phyloP scores from a whole-genome alignment of 2,329 filamentous ascomycete species.

The Juglanconis sp. region DNA sequence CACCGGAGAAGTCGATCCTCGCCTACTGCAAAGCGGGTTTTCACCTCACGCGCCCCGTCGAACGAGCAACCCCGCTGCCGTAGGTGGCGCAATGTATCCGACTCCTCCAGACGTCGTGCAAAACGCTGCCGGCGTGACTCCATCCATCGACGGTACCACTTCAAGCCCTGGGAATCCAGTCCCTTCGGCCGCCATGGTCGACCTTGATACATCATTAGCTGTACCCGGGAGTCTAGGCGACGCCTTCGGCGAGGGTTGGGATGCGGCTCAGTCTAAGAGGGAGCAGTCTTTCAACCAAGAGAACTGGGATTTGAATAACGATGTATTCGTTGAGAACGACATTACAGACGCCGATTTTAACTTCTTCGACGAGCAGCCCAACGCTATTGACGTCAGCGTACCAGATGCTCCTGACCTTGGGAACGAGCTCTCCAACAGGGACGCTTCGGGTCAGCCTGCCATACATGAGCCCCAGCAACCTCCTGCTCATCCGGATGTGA shows the following conservation, averaged over 20 bases:
- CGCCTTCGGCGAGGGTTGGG: constrained; percentile 38
- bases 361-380: constrained; percentile 68
- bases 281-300: constrained; percentile 49
- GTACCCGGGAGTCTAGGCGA: constrained; percentile 26
- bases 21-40: constrained; percentile 41
- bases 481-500: constrained; percentile 18
- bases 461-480: constrained; percentile 20
- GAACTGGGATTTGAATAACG: constrained; percentile 63
- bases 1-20: constrained; percentile 38
- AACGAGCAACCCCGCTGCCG: constrained; percentile 40
- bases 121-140: constrained; percentile 48
- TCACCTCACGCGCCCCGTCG: constrained; percentile 52
- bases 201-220: constrained; percentile 35
- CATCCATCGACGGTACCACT: constrained; percentile 52
- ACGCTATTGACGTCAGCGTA: constrained; percentile 36
- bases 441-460: constrained; percentile 18
- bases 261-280: constrained; percentile 40
- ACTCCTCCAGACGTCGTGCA: constrained; percentile 68
- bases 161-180: constrained; percentile 53
- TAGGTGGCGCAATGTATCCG: constrained; percentile 61
- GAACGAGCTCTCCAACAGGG: constrained; percentile 7
- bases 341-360: constrained; percentile 82
- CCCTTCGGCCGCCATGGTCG: constrained; percentile 28
- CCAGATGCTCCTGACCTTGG: constrained; percentile 30
- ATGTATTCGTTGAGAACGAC: constrained; percentile 69